Conservation (phyloP, 352 stramenopile species). For the Peronospora belbahrii region DNA sequence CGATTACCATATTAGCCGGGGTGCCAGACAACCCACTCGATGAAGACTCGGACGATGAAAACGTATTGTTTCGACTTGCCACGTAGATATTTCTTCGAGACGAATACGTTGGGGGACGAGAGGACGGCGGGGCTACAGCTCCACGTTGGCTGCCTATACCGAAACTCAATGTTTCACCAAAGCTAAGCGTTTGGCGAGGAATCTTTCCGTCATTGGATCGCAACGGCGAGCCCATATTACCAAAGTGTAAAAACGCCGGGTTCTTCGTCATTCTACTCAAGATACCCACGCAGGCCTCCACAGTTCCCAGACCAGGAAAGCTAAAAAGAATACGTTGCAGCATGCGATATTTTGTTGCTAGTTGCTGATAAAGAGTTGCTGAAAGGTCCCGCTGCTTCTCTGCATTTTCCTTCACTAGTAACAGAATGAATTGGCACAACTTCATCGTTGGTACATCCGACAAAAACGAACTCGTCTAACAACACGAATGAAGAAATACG, state of each 20-base stretch:
- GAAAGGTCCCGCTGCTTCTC: constrained; percentile 60
- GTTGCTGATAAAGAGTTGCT: constrained; percentile 55
- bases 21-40: constrained; percentile 22
- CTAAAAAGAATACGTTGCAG: constrained; percentile 71
- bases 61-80: constrained; percentile 26
- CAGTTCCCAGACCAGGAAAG: constrained; percentile 58
- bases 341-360: constrained; percentile 71
- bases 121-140: constrained; percentile 11
- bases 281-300: constrained; percentile 69
- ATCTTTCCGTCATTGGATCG: constrained; percentile 41
- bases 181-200: constrained; percentile 44
- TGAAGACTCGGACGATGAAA: constrained; percentile 39
- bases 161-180: constrained; percentile 53
- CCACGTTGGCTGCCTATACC: constrained; percentile 24
- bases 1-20: constrained; percentile 22
- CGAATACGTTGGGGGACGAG: constrained; percentile 18
- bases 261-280: constrained; percentile 71
- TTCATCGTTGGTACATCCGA: constrained; percentile 75
- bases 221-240: constrained; percentile 38
- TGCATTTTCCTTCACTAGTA: constrained; percentile 51
- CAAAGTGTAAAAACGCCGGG: constrained; percentile 49
- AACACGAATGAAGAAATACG: neutral
- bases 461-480: constrained; percentile 49
- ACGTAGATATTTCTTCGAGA: constrained; percentile 26
- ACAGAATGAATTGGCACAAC: constrained; percentile 62